Conservation (phyloP, 2,329 filamentous ascomycete species). For the Lecanosticta acicola region DNA sequence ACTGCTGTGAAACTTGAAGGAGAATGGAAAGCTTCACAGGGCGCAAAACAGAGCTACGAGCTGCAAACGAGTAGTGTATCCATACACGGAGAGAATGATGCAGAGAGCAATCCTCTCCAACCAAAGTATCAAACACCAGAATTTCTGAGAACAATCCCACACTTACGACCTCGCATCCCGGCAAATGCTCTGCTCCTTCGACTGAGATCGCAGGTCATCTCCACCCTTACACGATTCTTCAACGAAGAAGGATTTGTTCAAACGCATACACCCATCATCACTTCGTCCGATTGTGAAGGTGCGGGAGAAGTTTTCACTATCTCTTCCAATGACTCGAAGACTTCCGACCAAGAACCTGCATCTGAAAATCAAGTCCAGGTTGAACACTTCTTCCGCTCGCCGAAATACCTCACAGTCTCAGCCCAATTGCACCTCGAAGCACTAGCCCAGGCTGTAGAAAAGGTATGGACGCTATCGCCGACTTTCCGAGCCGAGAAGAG, state of each 20-base stretch:
- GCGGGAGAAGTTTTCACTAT: conserved; percentile 89
- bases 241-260: conserved; percentile 65
- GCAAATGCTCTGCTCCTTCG: conserved; percentile 75
- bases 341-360: conserved; percentile 39
- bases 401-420: conserved; percentile 95
- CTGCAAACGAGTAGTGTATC: conserved; percentile 66
- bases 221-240: conserved; percentile 71
- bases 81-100: conserved; percentile 70
- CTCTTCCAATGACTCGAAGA: conserved; percentile 24
- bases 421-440: conserved; percentile 92
- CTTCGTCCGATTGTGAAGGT: conserved; percentile 94
- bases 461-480: conserved; percentile 89
- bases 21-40: conserved; percentile 64
- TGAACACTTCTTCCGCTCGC: conserved; percentile 67
- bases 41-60: conserved; percentile 69
- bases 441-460: conserved; percentile 77
- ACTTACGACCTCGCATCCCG: conserved; percentile 76
- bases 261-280: conserved; percentile 88
- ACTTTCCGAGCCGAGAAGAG: conserved; percentile 91
- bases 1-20: conserved; percentile 73
- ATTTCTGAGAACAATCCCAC: conserved; percentile 80
- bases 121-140: conserved; percentile 93
- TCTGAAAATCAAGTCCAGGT: conserved; percentile 28
- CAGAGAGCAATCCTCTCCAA: conserved; percentile 88
- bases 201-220: conserved; percentile 74